Conservation (phyloP, 805 yeast species). For the Candida tibetensis region DNA sequence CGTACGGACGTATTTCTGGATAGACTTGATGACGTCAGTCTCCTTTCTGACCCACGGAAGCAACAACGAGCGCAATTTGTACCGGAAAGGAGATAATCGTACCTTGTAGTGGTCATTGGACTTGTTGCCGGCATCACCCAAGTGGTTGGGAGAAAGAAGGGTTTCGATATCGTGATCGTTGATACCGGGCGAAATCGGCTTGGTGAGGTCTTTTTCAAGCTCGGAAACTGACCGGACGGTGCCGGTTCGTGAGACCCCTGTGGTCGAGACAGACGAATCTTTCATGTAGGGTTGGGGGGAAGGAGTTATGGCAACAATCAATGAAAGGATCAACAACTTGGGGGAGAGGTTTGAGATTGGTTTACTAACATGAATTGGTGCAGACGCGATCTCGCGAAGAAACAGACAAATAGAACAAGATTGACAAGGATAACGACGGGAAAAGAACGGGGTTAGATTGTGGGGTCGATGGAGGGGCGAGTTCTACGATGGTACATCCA, state of each 20-base stretch:
- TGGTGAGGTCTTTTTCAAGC: conserved; percentile 5
- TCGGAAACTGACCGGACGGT: conserved; percentile 5
- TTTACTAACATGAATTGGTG: no score
- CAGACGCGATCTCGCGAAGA: no score
- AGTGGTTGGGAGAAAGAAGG: conserved; percentile 12
- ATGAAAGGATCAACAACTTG: no score
- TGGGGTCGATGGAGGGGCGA: no score
- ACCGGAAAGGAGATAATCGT: conserved; percentile 55
- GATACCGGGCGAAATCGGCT: conserved; percentile 5
- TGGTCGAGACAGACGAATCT: conserved; percentile 2
- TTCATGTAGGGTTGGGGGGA: no score
- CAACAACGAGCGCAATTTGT: conserved; percentile 48
- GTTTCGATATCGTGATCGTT: conserved; percentile 12
- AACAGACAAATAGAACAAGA: no score
- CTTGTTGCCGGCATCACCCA: conserved; percentile 71
- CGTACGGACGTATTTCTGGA: conserved; percentile 54
- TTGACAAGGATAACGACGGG: no score
- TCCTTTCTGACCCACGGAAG: conserved; percentile 62
- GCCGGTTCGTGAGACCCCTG: conserved; percentile 3
- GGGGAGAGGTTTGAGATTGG: no score
- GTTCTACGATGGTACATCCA: no score
- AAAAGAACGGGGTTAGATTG: no score
- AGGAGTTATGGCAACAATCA: no score
- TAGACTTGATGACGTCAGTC: conserved; percentile 51
- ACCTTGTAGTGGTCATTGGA: conserved; percentile 62